Conservation (phyloP, 2,329 filamentous ascomycete species). For the Apiospora hydei region DNA sequence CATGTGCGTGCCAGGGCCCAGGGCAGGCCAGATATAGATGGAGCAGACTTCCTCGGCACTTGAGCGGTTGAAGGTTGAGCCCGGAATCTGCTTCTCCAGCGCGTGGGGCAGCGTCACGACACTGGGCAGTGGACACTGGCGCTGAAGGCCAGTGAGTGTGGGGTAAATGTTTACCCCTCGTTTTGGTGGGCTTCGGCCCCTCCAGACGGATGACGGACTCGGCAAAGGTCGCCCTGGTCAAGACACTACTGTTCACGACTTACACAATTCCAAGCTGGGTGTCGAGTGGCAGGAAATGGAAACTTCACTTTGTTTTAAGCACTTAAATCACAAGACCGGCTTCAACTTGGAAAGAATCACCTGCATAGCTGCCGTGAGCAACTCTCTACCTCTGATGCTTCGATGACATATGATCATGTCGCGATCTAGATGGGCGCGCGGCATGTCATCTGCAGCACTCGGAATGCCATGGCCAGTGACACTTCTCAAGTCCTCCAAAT, state of each 20-base stretch:
- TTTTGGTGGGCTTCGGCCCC: neutral
- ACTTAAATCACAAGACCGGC: neutral
- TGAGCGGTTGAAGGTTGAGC: constrained; percentile 15
- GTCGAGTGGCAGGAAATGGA: too few relatives aligned
- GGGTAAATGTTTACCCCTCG: constrained; percentile 23
- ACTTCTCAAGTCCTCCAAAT: too few relatives aligned
- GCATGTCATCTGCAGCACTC: too few relatives aligned
- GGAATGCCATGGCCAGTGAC: too few relatives aligned
- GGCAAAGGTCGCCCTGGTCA: neutral
- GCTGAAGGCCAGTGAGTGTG: neutral
- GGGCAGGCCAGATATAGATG: neutral
- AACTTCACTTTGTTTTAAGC: too few relatives aligned
- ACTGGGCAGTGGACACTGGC: neutral
- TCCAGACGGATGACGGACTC: neutral
- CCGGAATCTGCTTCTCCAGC: neutral
- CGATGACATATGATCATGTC: too few relatives aligned
- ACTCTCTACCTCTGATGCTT: too few relatives aligned
- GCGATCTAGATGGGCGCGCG: too few relatives aligned
- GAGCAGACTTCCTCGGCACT: constrained; percentile 1
- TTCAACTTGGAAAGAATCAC: neutral
- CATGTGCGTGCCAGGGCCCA: neutral
- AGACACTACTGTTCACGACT: neutral
- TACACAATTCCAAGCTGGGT: neutral
- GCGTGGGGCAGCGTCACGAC: constrained; percentile 20
- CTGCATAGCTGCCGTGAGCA: too few relatives aligned